These are phyloP conservation scores for Tephrocybe sp. DNA, from an alignment of 768 basidiomycete species.

Conservation along the genomic window DNA sequence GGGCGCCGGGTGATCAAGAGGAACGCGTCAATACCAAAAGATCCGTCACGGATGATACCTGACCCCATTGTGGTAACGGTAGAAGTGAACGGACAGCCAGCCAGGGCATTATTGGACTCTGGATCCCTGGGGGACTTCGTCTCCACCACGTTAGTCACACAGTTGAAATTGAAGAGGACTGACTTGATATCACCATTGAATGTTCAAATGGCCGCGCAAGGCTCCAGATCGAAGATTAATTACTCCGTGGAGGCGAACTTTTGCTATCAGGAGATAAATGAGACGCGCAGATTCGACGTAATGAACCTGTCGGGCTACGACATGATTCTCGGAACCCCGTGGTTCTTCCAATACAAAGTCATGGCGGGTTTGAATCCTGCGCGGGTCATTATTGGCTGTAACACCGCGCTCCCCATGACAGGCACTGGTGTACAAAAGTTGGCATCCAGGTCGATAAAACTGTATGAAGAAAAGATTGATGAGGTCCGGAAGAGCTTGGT, in stretches of 20 bases:
- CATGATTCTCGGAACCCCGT: constrained; percentile 36
- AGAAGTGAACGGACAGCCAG: not conserved
- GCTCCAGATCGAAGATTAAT: too few relatives aligned
- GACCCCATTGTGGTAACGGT: too few relatives aligned
- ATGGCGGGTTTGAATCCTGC: not conserved
- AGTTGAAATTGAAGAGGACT: not conserved
- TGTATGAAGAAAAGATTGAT: constrained; percentile 12
- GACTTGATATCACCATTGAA: not conserved
- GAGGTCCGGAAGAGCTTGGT: constrained; percentile 14
- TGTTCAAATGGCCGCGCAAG: too few relatives aligned
- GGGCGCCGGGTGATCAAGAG: too few relatives aligned
- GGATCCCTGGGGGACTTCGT: too few relatives aligned
- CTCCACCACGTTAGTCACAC: not conserved
- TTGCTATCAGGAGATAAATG: not conserved
- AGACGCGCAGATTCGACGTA: not conserved
- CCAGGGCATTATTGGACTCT: not conserved
- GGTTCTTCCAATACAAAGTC: constrained; percentile 4
- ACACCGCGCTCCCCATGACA: constrained; percentile 15
- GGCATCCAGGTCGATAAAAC: constrained; percentile 4
- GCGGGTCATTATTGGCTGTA: not conserved
- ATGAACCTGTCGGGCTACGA: not conserved
- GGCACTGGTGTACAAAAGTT: constrained; percentile 12
- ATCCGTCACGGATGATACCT: too few relatives aligned
- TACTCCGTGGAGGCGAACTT: not conserved
- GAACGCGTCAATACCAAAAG: not conserved